Base-by-base conservation (phyloP, 441 rosid genomes). In the Adansonia gregorii region DNA sequence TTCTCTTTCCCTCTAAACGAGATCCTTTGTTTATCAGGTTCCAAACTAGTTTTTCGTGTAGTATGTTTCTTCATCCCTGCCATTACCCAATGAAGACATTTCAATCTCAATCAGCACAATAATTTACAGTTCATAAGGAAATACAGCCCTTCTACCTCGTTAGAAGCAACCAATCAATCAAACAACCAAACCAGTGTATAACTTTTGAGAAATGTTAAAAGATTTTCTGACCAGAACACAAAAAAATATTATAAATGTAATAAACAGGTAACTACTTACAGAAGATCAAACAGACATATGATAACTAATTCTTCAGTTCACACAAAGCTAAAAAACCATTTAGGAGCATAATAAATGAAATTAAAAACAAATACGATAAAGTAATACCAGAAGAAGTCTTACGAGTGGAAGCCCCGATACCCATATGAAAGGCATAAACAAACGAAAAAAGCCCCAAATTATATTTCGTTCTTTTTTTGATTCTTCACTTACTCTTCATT, bases 361-460 rank as follows among this genome's bases (percentile, higher is more conserved):
- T 2, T 0, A 49, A 52, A 75, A 48, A 49, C 6, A 52, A 27
- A 24, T 8, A 52, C 4, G 11, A 48, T 8, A 7, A 22, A 65
- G n/a, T 35, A 65, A 49, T 75, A 75, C 78, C 71, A 39, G 78
- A 65, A 27, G 51, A 27, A 17, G 72, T 0, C 15, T 73, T 73
- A 43, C 22, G 22, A 73, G 41, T 45, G 39, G 76, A 73, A 48
- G n/a, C 35, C 46, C 71, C 78, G 52, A 68, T 17, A 68, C 68
- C 79, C 75, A 77, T 43, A 15, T 8, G 58, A 56, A 75, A 20
- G 19, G 51, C 48, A 43, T 9, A 68, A 12, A 49, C 60, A 35
- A 64, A 35, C 8, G n/a, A 39, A 6, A 27, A 51, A 8, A 73
- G 74, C n/a, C 71, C 51, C 43, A 65, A 78, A 71, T 7, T 39